phyloP scores from a whole-genome alignment of 305 asterid species.

The Striga hermonthica region DNA sequence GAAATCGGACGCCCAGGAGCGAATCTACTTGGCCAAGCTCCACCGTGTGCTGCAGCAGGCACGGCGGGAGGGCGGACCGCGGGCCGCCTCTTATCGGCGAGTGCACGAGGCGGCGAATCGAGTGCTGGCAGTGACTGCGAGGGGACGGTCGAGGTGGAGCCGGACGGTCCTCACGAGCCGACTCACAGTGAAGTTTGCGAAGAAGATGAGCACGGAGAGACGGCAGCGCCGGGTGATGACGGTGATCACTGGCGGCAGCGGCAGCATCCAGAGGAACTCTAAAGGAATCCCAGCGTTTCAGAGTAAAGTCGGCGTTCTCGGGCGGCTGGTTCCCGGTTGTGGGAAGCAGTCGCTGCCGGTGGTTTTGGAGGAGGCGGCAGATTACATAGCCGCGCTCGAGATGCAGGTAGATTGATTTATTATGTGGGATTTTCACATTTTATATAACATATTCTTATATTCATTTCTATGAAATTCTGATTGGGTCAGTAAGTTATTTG shows the following conservation, averaged over 20 bases:
- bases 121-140: conserved; percentile 77
- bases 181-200: conserved; percentile 74
- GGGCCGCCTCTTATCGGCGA: conserved; percentile 48
- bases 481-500: no score
- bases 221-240: conserved; percentile 48
- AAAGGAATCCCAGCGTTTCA: conserved; percentile 76
- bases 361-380: conserved; percentile 81
- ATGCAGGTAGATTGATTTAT: conserved; percentile 55
- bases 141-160: conserved; percentile 94
- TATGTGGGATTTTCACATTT: no score
- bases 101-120: conserved; percentile 87
- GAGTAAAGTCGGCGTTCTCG: conserved; percentile 63
- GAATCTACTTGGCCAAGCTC: conserved; percentile 76
- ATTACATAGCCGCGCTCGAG: conserved; percentile 90
- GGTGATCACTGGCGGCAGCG: conserved; percentile 39
- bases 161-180: conserved; percentile 73
- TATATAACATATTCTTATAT: no score
- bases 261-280: conserved; percentile 62
- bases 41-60: conserved; percentile 79
- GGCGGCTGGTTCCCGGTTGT: conserved; percentile 94
- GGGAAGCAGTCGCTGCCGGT: conserved; percentile 87
- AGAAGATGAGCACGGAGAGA: conserved; percentile 47
- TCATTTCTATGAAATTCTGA: no score
- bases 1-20: conserved; percentile 83
- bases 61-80: conserved; percentile 35